Conservation (phyloP, 164 flowering plant species). For the Chimonanthus praecox region DNA sequence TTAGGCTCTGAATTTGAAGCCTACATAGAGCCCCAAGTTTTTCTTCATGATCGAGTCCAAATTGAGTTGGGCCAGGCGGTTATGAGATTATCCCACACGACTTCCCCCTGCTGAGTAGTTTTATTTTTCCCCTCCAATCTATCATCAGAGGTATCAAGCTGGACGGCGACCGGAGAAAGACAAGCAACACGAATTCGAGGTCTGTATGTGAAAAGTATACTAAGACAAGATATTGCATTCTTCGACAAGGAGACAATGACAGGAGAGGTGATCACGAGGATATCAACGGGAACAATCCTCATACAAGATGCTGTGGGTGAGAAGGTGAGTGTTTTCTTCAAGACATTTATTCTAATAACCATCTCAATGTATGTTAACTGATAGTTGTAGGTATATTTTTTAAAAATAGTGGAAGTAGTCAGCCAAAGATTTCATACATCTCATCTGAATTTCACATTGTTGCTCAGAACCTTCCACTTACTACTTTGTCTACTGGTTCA, state of each 20-base stretch:
- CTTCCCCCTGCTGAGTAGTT: not conserved
- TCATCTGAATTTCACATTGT: no score
- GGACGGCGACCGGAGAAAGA: constrained; percentile 59
- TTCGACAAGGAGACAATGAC: constrained; percentile 62
- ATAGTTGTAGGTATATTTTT: no score
- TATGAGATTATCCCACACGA: not conserved
- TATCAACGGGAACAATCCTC: constrained; percentile 66
- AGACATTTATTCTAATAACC: not conserved
- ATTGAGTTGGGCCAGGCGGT: not conserved
- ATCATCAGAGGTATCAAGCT: constrained; percentile 50
- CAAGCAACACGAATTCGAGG: constrained; percentile 47
- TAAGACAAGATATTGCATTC: constrained; percentile 58
- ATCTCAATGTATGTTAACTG: no score
- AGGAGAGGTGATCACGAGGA: constrained; percentile 61
- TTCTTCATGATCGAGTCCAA: not conserved
- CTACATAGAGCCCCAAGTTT: not conserved
- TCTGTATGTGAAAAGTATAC: constrained; percentile 46
- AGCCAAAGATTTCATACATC: no score
- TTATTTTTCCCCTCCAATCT: not conserved
- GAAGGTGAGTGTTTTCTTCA: constrained; percentile 23
- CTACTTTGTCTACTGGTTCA: not conserved
- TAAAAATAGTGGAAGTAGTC: no score
- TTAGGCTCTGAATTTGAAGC: not conserved
- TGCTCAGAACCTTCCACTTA: no score
- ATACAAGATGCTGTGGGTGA: constrained; percentile 75